Evolutionary conservation across 306 rosid species (phyloP), one percentile per base, ranked within the genome.

Genomic region (Cucurbita moschata): DNA sequence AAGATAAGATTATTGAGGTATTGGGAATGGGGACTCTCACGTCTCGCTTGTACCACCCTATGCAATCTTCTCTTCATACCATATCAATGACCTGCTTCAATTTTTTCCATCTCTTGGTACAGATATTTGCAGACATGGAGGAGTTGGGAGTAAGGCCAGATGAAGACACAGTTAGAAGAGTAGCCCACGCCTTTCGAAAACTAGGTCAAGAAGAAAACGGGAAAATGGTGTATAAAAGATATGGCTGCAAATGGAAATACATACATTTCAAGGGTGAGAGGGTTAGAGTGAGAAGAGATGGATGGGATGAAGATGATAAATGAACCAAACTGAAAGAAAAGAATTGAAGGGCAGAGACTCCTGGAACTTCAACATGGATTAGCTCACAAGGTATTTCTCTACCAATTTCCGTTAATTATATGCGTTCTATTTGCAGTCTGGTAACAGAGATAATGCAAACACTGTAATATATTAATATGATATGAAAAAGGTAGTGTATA

Each of bases 61-160:
- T 7, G 21, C 47, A 35, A 71, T 47, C 73, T 62, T 63, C 37
- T 74, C 59, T 52, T 71, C 61, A 37, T 71, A 15, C 40, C 23
- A 8, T 15, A 30, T 49, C 30, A 49, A 15, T 70, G 44, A 23
- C 38, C 15, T 37, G 77, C 51, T 63, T 69, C 46, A 16, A 10
- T 35, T 75, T 35, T 15, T 69, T 79, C 49, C 61, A 42, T 47
- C 65, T 47, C 67, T 19, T 76, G 71, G 66, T 78, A 53, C 83
- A 91, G 97, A 83, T 91, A 66, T 94, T 94, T 76, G 89, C 91
- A 44, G 99, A 94, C 79, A 90, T 94, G 97, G 96, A 88, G 82
- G 96, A 87, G 78, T 82, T 94, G 80, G 81, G 78, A 13, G 83
- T 91, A 73, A 94, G 77, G 78, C 96, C 97, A 10, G 97, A 94